These are phyloP conservation scores for Aspergillus leporis DNA, from an alignment of 495 filamentous ascomycete species.

Conservation along the genomic window DNA sequence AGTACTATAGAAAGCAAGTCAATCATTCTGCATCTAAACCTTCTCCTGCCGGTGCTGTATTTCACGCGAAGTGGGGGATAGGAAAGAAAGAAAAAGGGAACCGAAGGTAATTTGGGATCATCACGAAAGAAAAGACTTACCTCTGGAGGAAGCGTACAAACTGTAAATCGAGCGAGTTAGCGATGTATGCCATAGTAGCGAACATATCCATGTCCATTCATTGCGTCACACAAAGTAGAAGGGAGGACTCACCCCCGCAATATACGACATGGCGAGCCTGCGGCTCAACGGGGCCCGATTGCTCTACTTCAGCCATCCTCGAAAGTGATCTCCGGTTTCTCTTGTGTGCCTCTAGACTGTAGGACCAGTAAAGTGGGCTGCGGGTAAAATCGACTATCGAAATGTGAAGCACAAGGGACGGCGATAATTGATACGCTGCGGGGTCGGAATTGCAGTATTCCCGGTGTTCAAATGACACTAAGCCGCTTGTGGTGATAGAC, in stretches of 20 bases:
- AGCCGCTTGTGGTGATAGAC: background rate
- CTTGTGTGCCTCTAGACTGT: background rate
- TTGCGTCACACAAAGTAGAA: conserved; percentile 10
- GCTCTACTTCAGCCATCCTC: conserved; percentile 44
- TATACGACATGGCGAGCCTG: conserved; percentile 71
- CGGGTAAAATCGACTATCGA: background rate
- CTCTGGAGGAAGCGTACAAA: conserved; percentile 92
- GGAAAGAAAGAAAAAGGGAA: conserved; percentile 1
- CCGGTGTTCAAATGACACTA: conserved; percentile 1
- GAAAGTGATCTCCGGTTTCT: background rate
- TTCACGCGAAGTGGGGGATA: background rate
- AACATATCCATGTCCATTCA: background rate
- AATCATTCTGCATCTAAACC: background rate
- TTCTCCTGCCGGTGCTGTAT: background rate
- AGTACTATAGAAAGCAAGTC: conserved; percentile 66
- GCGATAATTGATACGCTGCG: conserved; percentile 15
- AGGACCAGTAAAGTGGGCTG: background rate
- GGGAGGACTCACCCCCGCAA: conserved; percentile 66
- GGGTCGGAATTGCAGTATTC: conserved; percentile 14
- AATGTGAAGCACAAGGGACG: background rate
- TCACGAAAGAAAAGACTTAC: conserved; percentile 37
- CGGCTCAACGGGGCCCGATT: conserved; percentile 46
- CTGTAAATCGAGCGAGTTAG: conserved; percentile 45
- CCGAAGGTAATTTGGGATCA: conserved; percentile 7
- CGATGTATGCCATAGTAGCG: background rate